These are phyloP conservation scores for Nymphaea thermarum DNA, from an alignment of 164 flowering plant genomes.

Conservation along the genomic window DNA sequence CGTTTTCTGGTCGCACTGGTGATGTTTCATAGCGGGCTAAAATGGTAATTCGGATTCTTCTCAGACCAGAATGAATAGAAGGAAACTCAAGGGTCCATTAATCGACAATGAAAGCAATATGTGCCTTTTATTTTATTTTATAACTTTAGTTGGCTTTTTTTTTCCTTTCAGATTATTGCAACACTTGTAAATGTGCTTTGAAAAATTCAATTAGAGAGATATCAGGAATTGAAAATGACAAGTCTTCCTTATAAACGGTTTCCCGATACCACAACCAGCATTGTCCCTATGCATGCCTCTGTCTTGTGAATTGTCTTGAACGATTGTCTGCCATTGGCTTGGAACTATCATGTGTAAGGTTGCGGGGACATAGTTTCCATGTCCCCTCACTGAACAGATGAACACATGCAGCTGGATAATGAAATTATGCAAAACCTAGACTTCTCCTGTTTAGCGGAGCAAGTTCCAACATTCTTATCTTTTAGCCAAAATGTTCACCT, in stretches of 20 bases:
- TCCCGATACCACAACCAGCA: not conserved
- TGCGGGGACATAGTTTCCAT: not conserved
- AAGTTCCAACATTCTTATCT: too few relatives aligned
- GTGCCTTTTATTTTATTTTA: too few relatives aligned
- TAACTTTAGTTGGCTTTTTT: too few relatives aligned
- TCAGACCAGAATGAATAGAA: too few relatives aligned
- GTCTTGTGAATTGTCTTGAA: not conserved
- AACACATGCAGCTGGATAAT: not conserved
- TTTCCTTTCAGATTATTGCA: not conserved
- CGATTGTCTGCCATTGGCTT: not conserved
- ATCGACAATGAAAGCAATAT: too few relatives aligned
- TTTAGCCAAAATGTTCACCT: too few relatives aligned
- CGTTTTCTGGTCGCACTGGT: too few relatives aligned
- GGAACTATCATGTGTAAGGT: not conserved
- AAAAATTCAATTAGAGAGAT: not conserved
- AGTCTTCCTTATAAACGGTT: not conserved
- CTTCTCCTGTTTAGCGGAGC: too few relatives aligned
- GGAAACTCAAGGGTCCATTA: too few relatives aligned
- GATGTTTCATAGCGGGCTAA: too few relatives aligned
- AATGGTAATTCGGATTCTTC: too few relatives aligned
- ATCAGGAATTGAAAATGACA: too few relatives aligned
- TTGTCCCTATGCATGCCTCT: not conserved
- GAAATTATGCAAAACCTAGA: not conserved
- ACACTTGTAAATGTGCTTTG: not conserved
- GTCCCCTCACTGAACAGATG: not conserved